Percentiles rank a stretch among this genome's conserved stretches.
Conservation (phyloP, 768 basidiomycete species). For the Suillus bovinus region DNA sequence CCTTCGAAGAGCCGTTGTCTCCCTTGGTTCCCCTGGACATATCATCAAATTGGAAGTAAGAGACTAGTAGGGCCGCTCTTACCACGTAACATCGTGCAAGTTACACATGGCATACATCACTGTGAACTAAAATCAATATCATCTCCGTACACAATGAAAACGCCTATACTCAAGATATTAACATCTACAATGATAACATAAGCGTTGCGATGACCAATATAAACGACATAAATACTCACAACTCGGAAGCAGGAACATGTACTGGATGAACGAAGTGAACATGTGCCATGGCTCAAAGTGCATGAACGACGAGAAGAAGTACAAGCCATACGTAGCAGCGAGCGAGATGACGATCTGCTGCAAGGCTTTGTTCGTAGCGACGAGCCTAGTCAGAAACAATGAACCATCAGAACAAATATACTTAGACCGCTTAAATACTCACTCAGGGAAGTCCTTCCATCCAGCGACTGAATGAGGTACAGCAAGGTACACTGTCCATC, state of each 20-base stretch:
- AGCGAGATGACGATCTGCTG: constrained; percentile 85
- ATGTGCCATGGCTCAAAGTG: constrained; percentile 97
- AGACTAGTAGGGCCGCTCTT: constrained; percentile 10
- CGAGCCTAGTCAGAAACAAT: constrained; percentile 45
- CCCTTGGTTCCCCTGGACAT: constrained; percentile 80
- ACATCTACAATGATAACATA: constrained; percentile 45
- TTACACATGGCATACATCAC: constrained; percentile 97
- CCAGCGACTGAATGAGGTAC: constrained; percentile 73
- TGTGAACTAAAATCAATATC: constrained; percentile 18
- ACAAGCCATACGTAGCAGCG: constrained; percentile 77
- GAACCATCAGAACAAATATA: not conserved
- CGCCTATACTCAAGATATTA: constrained; percentile 69
- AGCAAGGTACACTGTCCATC: constrained; percentile 84
- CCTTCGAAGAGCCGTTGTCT: constrained; percentile 85
- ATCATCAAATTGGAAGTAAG: not conserved
- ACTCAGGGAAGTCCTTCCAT: constrained; percentile 77
- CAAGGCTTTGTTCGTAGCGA: constrained; percentile 66
- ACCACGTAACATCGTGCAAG: constrained; percentile 82
- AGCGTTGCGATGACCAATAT: constrained; percentile 9
- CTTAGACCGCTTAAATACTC: constrained; percentile 28
- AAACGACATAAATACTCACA: constrained; percentile 41
- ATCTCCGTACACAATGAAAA: not conserved
- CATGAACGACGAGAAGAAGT: constrained; percentile 83
- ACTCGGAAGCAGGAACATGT: constrained; percentile 85
- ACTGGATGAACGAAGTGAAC: constrained; percentile 90